Evolutionary conservation across 2,329 filamentous ascomycete species (phyloP), one percentile per base, ranked within the genome.

Genomic region (Mariannaea elegans): DNA sequence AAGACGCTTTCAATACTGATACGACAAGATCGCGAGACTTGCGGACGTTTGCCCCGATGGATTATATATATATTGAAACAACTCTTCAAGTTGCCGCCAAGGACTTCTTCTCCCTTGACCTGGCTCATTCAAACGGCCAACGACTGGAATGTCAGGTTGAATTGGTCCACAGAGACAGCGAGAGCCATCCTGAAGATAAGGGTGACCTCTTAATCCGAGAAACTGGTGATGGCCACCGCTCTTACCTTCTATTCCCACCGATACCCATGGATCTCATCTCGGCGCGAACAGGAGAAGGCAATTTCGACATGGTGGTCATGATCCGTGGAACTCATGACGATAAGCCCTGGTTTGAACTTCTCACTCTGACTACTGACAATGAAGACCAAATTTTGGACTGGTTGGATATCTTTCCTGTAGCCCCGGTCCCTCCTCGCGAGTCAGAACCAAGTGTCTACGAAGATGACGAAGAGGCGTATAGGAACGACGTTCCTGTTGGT

Each of bases 191-290:
- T 32, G 85, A 85, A 3, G 86, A 90, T 63, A 81, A 85, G 47
- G 93, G 94, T 7, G 95, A 99, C 74, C 75, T 99, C n/a, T 84
- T 99, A 19, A 90, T 99, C 56, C 94, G 94, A 66, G 94, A 98
- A 75, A 87, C 93, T n/a, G 93, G 93, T 42, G 85, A 87, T 51
- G 84, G 85, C 6, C 88, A 90, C 13, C 87, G 88, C 52, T 80
- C 82, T 24, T 98, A 93, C 88, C 84, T 99, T 4, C 83, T 99
- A 0, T 97, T 99, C 71, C 91, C 94, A n/a, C 94, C 95, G 1
- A 83, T 97, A n/a, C 83, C 89, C 16, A 83, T 87, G 64, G 82
- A 84, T 32, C 84, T 87, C 61, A 84, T 97, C 18, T 98, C 95
- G 12, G 92, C 93, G 48, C 88, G 94, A 36, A 87, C 84, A 60